phyloP scores from a whole-genome alignment of 805 yeast species.

The Saccharomyces eubayanus region DNA sequence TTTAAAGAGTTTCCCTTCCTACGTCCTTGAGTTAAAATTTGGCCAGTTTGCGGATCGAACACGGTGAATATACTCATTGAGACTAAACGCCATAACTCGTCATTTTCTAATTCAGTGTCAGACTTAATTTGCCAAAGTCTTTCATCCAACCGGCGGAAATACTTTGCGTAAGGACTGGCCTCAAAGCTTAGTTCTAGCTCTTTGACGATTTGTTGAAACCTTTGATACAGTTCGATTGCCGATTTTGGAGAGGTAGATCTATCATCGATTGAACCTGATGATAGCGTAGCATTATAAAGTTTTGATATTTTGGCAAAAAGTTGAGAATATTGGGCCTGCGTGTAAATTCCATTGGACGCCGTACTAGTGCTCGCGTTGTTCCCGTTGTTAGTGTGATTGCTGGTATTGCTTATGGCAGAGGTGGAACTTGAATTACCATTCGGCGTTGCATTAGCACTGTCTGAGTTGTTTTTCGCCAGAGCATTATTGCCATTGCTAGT shows the following conservation, averaged over 20 bases:
- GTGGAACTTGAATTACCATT: slow-evolving; percentile 2
- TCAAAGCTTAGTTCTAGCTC: slow-evolving; percentile 27
- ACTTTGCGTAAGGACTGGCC: slow-evolving; percentile 25
- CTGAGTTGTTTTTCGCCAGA: background rate
- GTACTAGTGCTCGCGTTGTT: slow-evolving; percentile 2
- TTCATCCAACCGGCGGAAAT: slow-evolving; percentile 22
- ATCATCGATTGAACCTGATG: slow-evolving; percentile 23
- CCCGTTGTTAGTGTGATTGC: slow-evolving; percentile 1
- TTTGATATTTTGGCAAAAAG: slow-evolving; percentile 23
- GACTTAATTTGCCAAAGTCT: slow-evolving; percentile 25
- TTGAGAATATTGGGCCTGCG: slow-evolving; percentile 13
- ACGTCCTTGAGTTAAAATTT: slow-evolving; percentile 19
- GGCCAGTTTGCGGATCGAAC: slow-evolving; percentile 24
- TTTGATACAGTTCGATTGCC: slow-evolving; percentile 28
- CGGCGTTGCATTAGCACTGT: slow-evolving; percentile 1
- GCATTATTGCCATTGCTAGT: background rate
- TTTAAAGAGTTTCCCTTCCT: slow-evolving; percentile 14
- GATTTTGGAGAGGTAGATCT: slow-evolving; percentile 28
- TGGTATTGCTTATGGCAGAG: slow-evolving; percentile 3
- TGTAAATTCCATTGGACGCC: background rate
- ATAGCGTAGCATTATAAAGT: slow-evolving; percentile 22
- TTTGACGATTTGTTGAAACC: slow-evolving; percentile 30
- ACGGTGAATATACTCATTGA: slow-evolving; percentile 20
- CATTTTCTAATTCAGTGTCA: slow-evolving; percentile 21
- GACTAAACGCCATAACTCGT: slow-evolving; percentile 25